phyloP scores from a whole-genome alignment of 768 basidiomycete species.

The Daedalea quercina region DNA sequence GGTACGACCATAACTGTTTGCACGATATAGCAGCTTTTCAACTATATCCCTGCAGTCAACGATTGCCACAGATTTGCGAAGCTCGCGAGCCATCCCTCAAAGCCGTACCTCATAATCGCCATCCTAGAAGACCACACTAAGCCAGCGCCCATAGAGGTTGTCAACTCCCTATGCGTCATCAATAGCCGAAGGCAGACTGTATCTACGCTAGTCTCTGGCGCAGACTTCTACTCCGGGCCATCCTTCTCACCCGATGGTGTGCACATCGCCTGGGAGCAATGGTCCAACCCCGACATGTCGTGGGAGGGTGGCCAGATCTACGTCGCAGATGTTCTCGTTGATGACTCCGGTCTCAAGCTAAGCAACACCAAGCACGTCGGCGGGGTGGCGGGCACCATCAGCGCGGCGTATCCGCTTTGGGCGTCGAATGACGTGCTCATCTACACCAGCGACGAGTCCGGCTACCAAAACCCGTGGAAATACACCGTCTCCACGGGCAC shows the following conservation, averaged over 20 bases:
- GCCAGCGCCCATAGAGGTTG: conserved; percentile 41
- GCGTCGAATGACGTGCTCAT: conserved; percentile 45
- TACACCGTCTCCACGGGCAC: conserved; percentile 33
- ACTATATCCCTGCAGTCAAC: conserved; percentile 29
- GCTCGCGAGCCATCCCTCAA: conserved; percentile 49
- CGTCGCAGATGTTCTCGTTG: conserved; percentile 38
- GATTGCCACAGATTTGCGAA: conserved; percentile 55
- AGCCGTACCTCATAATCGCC: conserved; percentile 48
- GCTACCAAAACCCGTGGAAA: conserved; percentile 63
- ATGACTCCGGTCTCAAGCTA: conserved; percentile 23
- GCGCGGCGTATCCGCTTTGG: conserved; percentile 59
- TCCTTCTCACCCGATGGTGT: conserved; percentile 54
- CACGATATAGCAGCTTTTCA: background rate
- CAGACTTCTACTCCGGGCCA: conserved; percentile 67
- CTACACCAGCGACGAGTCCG: conserved; percentile 59
- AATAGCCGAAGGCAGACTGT: conserved; percentile 39
- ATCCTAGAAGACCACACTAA: conserved; percentile 68
- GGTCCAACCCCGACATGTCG: conserved; percentile 67
- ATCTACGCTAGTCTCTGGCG: conserved; percentile 43
- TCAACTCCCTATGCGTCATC: conserved; percentile 53
- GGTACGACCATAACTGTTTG: conserved; percentile 37
- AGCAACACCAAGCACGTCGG: conserved; percentile 39
- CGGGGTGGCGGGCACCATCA: conserved; percentile 41
- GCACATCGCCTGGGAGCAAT: conserved; percentile 55
- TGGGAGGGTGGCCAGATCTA: conserved; percentile 61